A percentile compares a stretch with the other conserved stretches of the same genome.
phyloP scores from a whole-genome alignment of 108 stramenopile species.

The Cyclotella cryptica region DNA sequence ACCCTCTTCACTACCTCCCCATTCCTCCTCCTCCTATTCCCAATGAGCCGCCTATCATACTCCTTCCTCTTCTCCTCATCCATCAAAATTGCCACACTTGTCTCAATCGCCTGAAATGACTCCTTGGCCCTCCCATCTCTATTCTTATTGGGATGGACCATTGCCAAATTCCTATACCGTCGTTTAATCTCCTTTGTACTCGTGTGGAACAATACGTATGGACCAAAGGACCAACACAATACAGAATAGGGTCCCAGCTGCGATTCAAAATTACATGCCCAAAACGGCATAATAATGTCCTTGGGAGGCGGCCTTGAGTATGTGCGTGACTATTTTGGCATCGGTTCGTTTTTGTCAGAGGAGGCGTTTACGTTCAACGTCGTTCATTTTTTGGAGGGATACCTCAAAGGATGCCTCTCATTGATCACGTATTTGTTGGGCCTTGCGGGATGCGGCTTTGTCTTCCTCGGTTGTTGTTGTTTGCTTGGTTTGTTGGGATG shows the following conservation, averaged over 20 bases:
- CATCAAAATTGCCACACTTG: constrained; percentile 70
- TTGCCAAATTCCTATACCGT: constrained; percentile 60
- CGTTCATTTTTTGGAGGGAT: constrained; percentile 71
- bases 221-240: constrained; percentile 35
- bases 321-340: constrained; percentile 58
- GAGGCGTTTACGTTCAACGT: constrained; percentile 65
- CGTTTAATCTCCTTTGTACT: constrained; percentile 50
- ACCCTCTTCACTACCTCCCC: constrained; percentile 34
- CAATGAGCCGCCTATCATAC: constrained; percentile 63
- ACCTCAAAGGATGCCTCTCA: constrained; percentile 75
- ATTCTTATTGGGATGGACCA: constrained; percentile 61
- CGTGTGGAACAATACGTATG: constrained; percentile 40
- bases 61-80: constrained; percentile 58
- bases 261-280: constrained; percentile 68
- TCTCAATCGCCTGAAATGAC: constrained; percentile 83
- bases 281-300: constrained; percentile 73
- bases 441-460: constrained; percentile 19
- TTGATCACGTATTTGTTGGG: constrained; percentile 45
- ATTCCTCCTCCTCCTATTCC: constrained; percentile 41
- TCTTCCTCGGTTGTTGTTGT: constrained; percentile 29
- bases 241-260: constrained; percentile 56
- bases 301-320: constrained; percentile 57
- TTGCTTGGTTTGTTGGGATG: constrained; percentile 3
- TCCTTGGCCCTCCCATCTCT: constrained; percentile 82
- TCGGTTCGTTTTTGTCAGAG: no score